Conservation (phyloP, 2,329 filamentous ascomycete genomes). For the Aspergillus thermomutatus region DNA sequence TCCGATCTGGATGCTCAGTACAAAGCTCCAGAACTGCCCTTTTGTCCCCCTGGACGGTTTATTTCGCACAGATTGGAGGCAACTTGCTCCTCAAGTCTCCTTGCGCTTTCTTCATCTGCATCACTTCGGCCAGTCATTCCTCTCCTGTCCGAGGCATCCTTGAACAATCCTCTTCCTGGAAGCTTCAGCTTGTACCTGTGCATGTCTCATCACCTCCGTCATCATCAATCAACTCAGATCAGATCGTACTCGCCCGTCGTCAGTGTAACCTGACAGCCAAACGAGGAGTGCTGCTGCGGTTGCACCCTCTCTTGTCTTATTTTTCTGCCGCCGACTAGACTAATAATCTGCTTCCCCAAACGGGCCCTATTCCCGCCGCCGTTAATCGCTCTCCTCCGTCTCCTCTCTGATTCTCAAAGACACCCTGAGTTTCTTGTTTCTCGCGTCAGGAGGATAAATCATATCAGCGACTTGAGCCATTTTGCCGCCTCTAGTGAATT, state of each 20-base stretch:
- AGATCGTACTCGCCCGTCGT: not conserved
- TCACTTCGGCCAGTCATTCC: not conserved
- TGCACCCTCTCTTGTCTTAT: conserved; percentile 13
- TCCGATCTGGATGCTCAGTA: not conserved
- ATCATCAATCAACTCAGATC: conserved; percentile 9
- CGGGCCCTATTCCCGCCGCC: conserved; percentile 6
- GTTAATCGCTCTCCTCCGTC: conserved; percentile 4
- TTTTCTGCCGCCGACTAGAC: conserved; percentile 14
- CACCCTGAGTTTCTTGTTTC: conserved; percentile 4
- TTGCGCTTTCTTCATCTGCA: not conserved
- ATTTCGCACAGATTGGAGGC: not conserved
- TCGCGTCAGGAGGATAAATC: not conserved
- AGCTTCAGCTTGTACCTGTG: not conserved
- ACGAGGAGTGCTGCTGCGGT: conserved; percentile 18
- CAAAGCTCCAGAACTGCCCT: not conserved
- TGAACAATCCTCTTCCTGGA: not conserved
- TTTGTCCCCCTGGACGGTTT: not conserved
- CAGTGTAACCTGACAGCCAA: conserved; percentile 23
- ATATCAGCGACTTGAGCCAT: not conserved
- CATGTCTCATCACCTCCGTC: not conserved
- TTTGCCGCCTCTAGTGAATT: not conserved
- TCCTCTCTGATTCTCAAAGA: conserved; percentile 12
- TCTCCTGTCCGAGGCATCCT: not conserved
- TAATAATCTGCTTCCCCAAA: conserved; percentile 14
- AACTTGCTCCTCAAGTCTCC: not conserved